A percentile compares a stretch with the other conserved stretches of the same genome.
Evolutionary conservation across 371 early-diverging fungal genomes (phyloP).

Genomic region (Circinella minor): DNA sequence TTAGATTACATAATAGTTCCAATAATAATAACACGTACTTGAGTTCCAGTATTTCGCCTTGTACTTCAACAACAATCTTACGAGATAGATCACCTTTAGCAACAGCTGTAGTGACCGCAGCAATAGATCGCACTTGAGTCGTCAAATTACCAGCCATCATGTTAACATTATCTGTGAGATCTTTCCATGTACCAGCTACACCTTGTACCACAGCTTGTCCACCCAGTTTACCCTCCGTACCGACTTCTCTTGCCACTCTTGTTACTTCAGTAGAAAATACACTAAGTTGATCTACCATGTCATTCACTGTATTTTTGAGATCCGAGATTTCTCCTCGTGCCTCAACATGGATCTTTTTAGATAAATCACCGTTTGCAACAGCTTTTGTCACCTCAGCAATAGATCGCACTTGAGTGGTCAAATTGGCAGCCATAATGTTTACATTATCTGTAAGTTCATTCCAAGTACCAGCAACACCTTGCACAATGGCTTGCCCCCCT

Average conservation of each 20-base stretch:
- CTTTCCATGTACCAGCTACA: constrained; percentile 58
- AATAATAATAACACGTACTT: constrained; percentile 28
- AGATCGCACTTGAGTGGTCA: constrained; percentile 62
- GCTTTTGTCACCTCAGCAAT: constrained; percentile 63
- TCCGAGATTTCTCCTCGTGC: constrained; percentile 25
- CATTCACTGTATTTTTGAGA: not conserved
- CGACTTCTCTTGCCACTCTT: not conserved
- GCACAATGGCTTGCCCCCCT: constrained; percentile 49
- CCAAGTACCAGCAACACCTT: constrained; percentile 65
- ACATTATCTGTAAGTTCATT: constrained; percentile 69
- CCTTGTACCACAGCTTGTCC: not conserved
- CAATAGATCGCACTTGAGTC: constrained; percentile 57
- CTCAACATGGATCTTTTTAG: constrained; percentile 52
- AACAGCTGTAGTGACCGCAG: constrained; percentile 48
- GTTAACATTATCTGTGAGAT: constrained; percentile 65
- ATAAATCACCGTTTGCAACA: constrained; percentile 58
- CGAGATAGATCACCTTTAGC: constrained; percentile 52
- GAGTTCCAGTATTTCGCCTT: constrained; percentile 53
- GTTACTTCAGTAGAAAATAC: not conserved
- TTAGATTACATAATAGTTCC: too few species aligned
- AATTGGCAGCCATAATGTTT: constrained; percentile 58
- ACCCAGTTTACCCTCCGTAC: not conserved
- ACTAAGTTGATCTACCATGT: not conserved
- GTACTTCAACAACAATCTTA: constrained; percentile 39
- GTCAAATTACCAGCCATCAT: constrained; percentile 54